A percentile compares a stretch with the other conserved stretches of the same genome.
phyloP scores from a whole-genome alignment of 1,284 basidiomycete genomes.

The Coriolopsis trogii region DNA sequence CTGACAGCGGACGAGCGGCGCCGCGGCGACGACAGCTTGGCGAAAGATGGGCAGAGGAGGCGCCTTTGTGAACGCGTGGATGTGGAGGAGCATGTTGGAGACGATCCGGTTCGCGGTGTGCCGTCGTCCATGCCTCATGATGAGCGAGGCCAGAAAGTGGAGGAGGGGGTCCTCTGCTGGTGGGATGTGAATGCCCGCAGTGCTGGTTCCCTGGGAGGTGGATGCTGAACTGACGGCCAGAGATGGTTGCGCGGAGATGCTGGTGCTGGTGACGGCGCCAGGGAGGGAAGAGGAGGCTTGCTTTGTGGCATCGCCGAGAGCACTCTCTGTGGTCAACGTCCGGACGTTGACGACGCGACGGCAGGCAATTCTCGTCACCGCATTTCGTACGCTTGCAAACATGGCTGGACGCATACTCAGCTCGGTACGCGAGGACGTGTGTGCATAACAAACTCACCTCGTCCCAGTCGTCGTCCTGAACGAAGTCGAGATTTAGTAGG shows the following conservation, averaged over 20 bases:
- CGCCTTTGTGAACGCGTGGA: constrained; percentile 75
- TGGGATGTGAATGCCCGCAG: constrained; percentile 54
- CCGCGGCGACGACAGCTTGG: constrained; percentile 62
- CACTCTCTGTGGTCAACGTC: constrained; percentile 13
- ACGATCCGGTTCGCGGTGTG: constrained; percentile 63
- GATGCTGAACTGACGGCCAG: background rate
- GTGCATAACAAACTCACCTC: too few species aligned
- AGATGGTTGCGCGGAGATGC: background rate
- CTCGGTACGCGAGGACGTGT: too few species aligned
- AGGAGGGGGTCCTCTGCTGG: constrained; percentile 79
- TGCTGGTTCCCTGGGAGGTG: background rate
- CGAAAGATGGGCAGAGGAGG: constrained; percentile 80
- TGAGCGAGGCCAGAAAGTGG: constrained; percentile 65
- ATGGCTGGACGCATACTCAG: too few species aligned
- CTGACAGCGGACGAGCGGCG: constrained; percentile 66
- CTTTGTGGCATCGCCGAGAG: background rate
- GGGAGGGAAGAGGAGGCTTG: background rate
- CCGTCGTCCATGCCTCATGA: constrained; percentile 73
- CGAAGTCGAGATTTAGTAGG: too few species aligned
- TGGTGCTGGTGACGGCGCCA: background rate
- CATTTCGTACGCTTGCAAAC: constrained; percentile 14
- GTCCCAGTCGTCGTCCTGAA: too few species aligned
- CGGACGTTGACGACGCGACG: constrained; percentile 11
- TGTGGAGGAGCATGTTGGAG: constrained; percentile 64
- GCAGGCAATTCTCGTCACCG: constrained; percentile 6